Conservation (phyloP, 352 stramenopile species). For the Globisporangium emineosum region DNA sequence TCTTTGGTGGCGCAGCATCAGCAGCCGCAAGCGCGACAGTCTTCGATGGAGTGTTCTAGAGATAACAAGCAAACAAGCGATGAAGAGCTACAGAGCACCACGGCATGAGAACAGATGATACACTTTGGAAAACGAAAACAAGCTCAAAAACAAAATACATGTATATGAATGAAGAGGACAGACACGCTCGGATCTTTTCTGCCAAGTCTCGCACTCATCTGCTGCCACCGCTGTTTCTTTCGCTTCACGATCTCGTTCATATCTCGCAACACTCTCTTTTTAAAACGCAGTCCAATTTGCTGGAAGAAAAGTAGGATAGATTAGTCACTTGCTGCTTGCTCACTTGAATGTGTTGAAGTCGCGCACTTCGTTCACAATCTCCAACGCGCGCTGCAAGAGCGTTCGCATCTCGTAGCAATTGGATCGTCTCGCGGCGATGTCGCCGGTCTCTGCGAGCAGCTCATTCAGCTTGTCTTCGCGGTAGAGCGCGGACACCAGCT, state of each 20-base stretch:
- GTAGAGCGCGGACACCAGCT: slow-evolving; percentile 96
- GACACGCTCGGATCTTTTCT: neutral
- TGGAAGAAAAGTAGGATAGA: slow-evolving; percentile 9
- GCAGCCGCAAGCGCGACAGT: neutral
- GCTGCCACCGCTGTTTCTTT: neutral
- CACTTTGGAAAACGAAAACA: neutral
- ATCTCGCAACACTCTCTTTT: neutral
- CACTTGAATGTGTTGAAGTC: slow-evolving; percentile 98
- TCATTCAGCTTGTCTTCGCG: slow-evolving; percentile 95
- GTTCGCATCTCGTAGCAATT: slow-evolving; percentile 97
- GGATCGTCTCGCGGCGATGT: slow-evolving; percentile 93
- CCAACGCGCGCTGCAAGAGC: slow-evolving; percentile 92
- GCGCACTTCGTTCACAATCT: slow-evolving; percentile 98
- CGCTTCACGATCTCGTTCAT: neutral
- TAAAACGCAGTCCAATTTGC: neutral
- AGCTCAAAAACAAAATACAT: slow-evolving; percentile 16
- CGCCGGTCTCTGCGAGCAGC: slow-evolving; percentile 93
- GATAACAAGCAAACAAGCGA: neutral
- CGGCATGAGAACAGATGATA: neutral
- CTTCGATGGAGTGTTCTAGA: slow-evolving; percentile 18
- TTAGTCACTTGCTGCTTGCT: slow-evolving; percentile 19
- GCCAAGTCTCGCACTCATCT: neutral
- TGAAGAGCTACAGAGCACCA: neutral
- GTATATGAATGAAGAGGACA: slow-evolving; percentile 17
- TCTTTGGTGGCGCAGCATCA: slow-evolving; percentile 8